Percentiles rank a stretch among this genome's conserved stretches.
phyloP scores from a whole-genome alignment of 345 rosid species.

The Salix caprea region DNA sequence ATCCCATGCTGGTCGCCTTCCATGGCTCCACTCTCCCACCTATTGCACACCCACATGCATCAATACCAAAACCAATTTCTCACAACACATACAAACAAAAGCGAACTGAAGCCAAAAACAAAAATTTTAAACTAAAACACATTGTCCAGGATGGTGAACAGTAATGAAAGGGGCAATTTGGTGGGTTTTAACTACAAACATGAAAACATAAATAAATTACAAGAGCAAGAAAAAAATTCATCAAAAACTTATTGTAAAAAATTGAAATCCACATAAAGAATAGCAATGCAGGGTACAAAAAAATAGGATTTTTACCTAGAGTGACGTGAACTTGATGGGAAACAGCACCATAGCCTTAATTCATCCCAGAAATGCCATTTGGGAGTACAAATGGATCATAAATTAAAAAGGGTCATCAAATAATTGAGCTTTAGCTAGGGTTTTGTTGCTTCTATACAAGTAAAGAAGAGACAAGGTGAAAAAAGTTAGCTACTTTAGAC shows the following conservation, averaged over 20 bases:
- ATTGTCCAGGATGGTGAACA: constrained; percentile 1
- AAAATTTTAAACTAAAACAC: background rate
- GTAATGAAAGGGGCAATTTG: constrained; percentile 14
- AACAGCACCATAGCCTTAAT: constrained; percentile 50
- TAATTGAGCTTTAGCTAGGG: constrained; percentile 34
- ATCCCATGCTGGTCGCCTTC: constrained; percentile 64
- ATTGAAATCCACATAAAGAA: constrained; percentile 6
- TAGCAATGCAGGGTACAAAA: constrained; percentile 13
- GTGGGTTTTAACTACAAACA: background rate
- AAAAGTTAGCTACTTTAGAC: constrained; percentile 30
- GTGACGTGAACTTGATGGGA: constrained; percentile 40
- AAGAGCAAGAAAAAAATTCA: background rate
- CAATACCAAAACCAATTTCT: constrained; percentile 13
- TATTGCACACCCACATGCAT: constrained; percentile 32
- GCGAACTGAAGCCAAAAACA: constrained; percentile 4
- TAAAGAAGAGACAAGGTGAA: constrained; percentile 6
- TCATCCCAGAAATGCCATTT: constrained; percentile 25
- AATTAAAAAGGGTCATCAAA: constrained; percentile 26
- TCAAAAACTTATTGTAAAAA: background rate
- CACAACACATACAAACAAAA: background rate
- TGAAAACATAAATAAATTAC: constrained; percentile 1
- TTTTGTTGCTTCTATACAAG: constrained; percentile 7
- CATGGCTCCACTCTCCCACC: constrained; percentile 67
- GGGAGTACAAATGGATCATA: constrained; percentile 27
- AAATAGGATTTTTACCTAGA: constrained; percentile 35